Percentiles rank a stretch among this genome's conserved stretches.
These are phyloP conservation scores for Cladophialophora immunda DNA, from an alignment of 2,329 filamentous ascomycete species.

Conservation along the genomic window DNA sequence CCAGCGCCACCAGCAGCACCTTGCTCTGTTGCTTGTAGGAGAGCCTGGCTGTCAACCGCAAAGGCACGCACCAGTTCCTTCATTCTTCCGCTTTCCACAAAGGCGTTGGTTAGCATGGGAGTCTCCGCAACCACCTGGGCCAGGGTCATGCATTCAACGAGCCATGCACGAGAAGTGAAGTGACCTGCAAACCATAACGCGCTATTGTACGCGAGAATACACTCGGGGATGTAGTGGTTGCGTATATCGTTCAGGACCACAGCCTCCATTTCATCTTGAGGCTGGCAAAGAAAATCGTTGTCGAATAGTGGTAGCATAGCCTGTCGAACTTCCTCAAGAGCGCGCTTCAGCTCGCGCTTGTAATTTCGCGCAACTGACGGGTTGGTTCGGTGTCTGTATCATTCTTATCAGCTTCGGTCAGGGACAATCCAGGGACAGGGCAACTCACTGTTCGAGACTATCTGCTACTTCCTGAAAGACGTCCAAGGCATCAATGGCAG, in stretches of 20 bases:
- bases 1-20: slow-evolving; percentile 37
- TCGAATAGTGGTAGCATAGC: slow-evolving; percentile 68
- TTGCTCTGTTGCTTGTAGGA: slow-evolving; percentile 61
- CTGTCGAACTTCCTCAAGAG: slow-evolving; percentile 64
- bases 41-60: slow-evolving; percentile 77
- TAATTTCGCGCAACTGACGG: slow-evolving; percentile 57
- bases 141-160: slow-evolving; percentile 88
- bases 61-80: slow-evolving; percentile 79
- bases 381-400: slow-evolving; percentile 42
- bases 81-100: slow-evolving; percentile 73
- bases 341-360: slow-evolving; percentile 63
- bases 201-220: slow-evolving; percentile 82
- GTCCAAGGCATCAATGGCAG: slow-evolving; percentile 73
- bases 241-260: slow-evolving; percentile 72
- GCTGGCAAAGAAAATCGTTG: slow-evolving; percentile 68
- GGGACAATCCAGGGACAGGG: background rate
- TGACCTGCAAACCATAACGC: slow-evolving; percentile 82
- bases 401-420: slow-evolving; percentile 26
- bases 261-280: slow-evolving; percentile 60
- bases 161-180: slow-evolving; percentile 75
- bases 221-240: slow-evolving; percentile 82
- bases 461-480: slow-evolving; percentile 67
- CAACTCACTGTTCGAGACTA: slow-evolving; percentile 51
- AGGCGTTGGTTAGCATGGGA: slow-evolving; percentile 71
- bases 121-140: slow-evolving; percentile 77